Conservation (phyloP, 176 grass and related monocot species). For the Hordeum marinum region DNA sequence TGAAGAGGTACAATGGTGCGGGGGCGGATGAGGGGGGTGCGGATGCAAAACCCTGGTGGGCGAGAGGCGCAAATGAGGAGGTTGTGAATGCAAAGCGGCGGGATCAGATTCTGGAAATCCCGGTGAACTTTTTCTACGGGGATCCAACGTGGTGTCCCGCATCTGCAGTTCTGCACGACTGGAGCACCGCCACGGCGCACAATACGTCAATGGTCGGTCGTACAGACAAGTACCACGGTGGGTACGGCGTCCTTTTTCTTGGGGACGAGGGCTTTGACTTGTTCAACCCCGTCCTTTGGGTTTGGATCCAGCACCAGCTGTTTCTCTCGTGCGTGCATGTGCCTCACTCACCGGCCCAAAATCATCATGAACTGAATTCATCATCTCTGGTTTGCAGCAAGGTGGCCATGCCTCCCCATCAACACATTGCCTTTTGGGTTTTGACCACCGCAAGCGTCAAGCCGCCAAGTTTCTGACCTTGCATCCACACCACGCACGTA, state of each 20-base stretch:
- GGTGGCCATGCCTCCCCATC: not conserved
- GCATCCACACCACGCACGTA: not conserved
- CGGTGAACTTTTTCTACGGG: not conserved
- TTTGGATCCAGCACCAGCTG: not conserved
- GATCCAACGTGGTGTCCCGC: not conserved
- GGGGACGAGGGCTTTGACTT: not conserved
- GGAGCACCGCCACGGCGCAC: not conserved
- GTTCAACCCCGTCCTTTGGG: too few species aligned
- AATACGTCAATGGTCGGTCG: not conserved
- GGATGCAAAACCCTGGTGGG: too few species aligned
- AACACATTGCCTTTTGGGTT: not conserved
- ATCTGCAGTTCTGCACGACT: not conserved
- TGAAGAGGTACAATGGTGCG: too few species aligned
- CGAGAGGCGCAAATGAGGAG: too few species aligned
- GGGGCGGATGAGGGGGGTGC: too few species aligned
- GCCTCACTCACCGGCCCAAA: not conserved
- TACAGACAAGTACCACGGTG: not conserved
- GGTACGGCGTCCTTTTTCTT: not conserved
- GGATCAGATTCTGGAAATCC: not conserved
- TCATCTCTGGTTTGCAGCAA: not conserved
- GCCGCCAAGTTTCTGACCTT: not conserved
- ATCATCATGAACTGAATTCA: not conserved
- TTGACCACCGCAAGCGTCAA: not conserved
- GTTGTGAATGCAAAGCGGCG: too few species aligned
- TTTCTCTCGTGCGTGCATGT: not conserved